A percentile compares a stretch with the other conserved stretches of the same genome.
Evolutionary conservation across 1,284 basidiomycete genomes (phyloP).

Genomic region (Puccinia triticina): DNA sequence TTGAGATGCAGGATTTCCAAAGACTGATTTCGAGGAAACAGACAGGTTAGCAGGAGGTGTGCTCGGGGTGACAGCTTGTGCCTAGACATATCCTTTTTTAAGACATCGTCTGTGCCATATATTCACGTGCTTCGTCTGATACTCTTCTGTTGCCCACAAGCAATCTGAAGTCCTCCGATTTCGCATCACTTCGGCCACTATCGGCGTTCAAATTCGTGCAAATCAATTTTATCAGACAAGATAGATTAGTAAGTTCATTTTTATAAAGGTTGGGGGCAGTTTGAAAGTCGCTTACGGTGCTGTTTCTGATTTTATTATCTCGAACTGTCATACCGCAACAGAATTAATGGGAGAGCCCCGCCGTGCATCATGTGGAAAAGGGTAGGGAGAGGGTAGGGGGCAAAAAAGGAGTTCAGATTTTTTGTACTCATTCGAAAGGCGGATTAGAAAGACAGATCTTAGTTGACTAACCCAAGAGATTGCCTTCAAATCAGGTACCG

Average conservation of each 20-base stretch:
- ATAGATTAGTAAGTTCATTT: not conserved
- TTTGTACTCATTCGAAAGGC: not conserved
- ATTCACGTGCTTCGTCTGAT: constrained; percentile 8
- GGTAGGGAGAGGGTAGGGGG: not conserved
- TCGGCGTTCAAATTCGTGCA: not conserved
- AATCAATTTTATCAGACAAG: not conserved
- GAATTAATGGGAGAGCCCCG: not conserved
- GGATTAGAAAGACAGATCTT: not conserved
- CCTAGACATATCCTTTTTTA: not conserved
- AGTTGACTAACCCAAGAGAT: constrained; percentile 36
- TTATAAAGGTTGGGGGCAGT: not conserved
- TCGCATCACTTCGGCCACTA: constrained; percentile 21
- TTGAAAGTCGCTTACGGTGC: constrained; percentile 29
- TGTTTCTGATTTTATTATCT: constrained; percentile 30
- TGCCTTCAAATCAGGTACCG: constrained; percentile 48
- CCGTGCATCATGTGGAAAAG: not conserved
- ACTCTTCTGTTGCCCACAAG: constrained; percentile 10
- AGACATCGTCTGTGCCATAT: not conserved
- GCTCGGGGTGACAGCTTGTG: not conserved
- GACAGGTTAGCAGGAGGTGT: not conserved
- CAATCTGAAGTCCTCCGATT: constrained; percentile 39
- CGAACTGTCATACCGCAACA: constrained; percentile 20
- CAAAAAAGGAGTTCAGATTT: not conserved
- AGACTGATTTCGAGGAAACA: not conserved
- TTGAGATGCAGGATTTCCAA: not conserved